Conservation (phyloP, 1,139 yeast genomes). For the Geotrichum cucujoidarum region DNA sequence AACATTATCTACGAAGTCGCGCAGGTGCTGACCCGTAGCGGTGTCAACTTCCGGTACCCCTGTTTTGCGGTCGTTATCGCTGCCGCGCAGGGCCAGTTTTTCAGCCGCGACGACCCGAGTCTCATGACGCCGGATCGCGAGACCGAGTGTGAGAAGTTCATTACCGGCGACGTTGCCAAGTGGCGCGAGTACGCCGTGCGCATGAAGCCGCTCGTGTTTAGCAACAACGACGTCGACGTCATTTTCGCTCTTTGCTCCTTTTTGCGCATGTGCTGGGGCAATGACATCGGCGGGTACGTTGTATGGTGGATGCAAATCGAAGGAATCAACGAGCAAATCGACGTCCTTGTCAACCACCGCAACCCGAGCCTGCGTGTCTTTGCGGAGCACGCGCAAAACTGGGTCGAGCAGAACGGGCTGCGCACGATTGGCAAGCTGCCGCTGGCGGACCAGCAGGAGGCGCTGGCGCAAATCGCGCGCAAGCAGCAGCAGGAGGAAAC, state of each 20-base stretch:
- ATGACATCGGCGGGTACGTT: neutral
- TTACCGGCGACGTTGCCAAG: neutral
- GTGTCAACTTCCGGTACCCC: neutral
- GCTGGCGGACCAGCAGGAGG: neutral
- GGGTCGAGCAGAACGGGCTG: neutral
- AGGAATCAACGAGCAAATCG: neutral
- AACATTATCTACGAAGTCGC: neutral
- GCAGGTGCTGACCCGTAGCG: neutral
- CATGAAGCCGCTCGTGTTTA: neutral
- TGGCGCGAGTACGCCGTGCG: neutral
- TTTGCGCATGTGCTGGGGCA: neutral
- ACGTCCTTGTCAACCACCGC: neutral
- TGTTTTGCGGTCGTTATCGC: neutral
- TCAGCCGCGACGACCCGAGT: neutral
- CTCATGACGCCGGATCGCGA: neutral
- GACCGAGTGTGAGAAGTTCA: neutral
- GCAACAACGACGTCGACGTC: neutral
- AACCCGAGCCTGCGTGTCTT: neutral
- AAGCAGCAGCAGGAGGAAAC: conserved; percentile 2
- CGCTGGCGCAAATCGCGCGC: neutral
- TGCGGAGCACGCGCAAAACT: neutral
- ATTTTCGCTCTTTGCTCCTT: neutral
- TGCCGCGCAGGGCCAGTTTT: neutral
- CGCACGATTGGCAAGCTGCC: neutral
- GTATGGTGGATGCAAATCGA: neutral